Evolutionary conservation across 495 filamentous ascomycete species (phyloP).

Genomic region (Penicillium fimorum): DNA sequence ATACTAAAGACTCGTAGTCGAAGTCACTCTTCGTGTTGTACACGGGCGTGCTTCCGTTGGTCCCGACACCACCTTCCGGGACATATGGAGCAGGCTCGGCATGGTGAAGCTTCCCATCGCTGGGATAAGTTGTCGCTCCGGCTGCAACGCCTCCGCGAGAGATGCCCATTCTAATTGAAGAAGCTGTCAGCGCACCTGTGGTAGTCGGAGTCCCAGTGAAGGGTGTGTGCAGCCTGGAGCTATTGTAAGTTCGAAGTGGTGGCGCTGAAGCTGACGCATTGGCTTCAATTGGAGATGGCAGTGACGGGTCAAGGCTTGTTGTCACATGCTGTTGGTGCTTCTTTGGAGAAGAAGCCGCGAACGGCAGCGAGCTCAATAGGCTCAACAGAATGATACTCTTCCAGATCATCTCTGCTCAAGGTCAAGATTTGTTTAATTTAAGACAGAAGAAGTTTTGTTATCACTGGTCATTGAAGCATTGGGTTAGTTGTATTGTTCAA

Average conservation of each 20-base stretch:
- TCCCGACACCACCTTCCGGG: constrained; percentile 73
- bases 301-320: background rate
- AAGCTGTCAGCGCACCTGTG: constrained; percentile 57
- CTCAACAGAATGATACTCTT: constrained; percentile 13
- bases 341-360: constrained; percentile 13
- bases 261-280: constrained; percentile 11
- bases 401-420: constrained; percentile 9
- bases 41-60: constrained; percentile 71
- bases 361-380: constrained; percentile 21
- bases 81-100: constrained; percentile 69
- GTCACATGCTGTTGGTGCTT: constrained; percentile 1
- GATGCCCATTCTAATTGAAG: constrained; percentile 49
- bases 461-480: background rate
- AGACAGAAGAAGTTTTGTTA: background rate
- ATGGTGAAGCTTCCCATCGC: constrained; percentile 64
- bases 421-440: background rate
- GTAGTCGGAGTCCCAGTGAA: constrained; percentile 58
- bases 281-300: background rate
- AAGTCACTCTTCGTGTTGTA: constrained; percentile 72
- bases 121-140: constrained; percentile 61
- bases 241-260: constrained; percentile 26
- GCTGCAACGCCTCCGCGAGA: constrained; percentile 42
- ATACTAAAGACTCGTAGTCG: constrained; percentile 66
- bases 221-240: constrained; percentile 45
- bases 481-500: background rate